Evolutionary conservation across 2,329 filamentous ascomycete genomes (phyloP), one percentile per base, ranked within the genome.

Genomic region (Aspergillus jensenii): DNA sequence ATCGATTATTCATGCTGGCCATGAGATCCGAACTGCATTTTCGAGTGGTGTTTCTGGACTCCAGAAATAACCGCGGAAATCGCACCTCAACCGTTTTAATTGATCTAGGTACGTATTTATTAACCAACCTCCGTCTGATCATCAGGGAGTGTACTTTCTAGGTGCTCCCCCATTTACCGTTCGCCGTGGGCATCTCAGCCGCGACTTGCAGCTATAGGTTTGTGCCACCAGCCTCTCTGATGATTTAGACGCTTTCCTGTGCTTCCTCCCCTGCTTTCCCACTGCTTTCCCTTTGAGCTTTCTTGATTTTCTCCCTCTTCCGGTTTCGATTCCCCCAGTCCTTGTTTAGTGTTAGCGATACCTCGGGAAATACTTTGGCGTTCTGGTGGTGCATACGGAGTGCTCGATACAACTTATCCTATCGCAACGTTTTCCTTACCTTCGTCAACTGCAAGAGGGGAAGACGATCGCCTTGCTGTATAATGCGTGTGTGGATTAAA

Each of bases 61-160:
- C 40, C 19, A 33, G 25, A 15, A 17, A 35, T 23, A 17, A 49
- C 35, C 23, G n/a, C 43, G 39, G 33, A 15, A 19, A 27, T 50
- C 39, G 17, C 37, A 6, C 46, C 31, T n/a, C 51, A 31, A 33
- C 35, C 47, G 19, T 14, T 44, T 23, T 15, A 7, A 17, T 41
- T 14, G 23, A 49, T 31, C 41, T 45, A 66, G 64, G 64, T 66
- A 66, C 59, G 64, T 66, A 62, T 59, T 45, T 43, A 40, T 40
- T 25, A 50, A 49, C 8, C 21, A 27, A 52, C 52, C 47, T 51
- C 37, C 48, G 21, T 17, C 46, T 31, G 49, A 21, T 44, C 44
- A 31, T 19, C 51, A 27, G 54, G 43, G 43, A 35, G 56, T 52
- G 53, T 53, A 19, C 21, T 55, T 31, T 37, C 17, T 25, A 49